phyloP scores from a whole-genome alignment of 495 filamentous ascomycete species.

The Lasiosphaeria ovina region DNA sequence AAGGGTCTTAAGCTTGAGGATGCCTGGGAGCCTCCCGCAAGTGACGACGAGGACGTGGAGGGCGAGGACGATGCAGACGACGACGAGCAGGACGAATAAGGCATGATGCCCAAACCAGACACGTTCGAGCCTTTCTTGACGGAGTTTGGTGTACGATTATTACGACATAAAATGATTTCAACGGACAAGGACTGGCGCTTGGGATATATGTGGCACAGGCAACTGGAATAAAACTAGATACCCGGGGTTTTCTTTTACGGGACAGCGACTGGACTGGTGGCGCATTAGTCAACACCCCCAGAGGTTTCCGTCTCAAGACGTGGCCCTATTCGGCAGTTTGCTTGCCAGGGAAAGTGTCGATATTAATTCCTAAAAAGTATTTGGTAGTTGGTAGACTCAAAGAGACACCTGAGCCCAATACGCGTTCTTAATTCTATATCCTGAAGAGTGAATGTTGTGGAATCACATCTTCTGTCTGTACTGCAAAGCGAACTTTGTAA shows the following conservation, averaged over 20 bases:
- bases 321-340: too few relatives aligned
- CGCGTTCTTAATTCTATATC: too few relatives aligned
- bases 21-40: constrained; percentile 69
- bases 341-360: too few relatives aligned
- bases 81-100: constrained; percentile 29
- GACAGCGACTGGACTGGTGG: too few relatives aligned
- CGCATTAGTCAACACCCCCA: too few relatives aligned
- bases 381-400: too few relatives aligned
- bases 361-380: too few relatives aligned
- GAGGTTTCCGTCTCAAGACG: too few relatives aligned
- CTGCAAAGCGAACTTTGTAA: too few relatives aligned
- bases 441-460: too few relatives aligned
- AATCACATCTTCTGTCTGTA: too few relatives aligned
- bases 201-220: background rate
- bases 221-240: constrained; percentile 8
- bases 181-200: background rate
- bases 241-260: constrained; percentile 4
- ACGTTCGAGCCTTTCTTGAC: background rate
- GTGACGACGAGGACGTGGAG: constrained; percentile 56
- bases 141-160: background rate
- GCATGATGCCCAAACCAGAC: background rate
- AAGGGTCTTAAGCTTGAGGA: constrained; percentile 83
- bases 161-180: background rate
- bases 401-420: too few relatives aligned
- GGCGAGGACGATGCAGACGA: constrained; percentile 41